Percentiles rank a stretch among this genome's conserved stretches.
These are phyloP conservation scores for Rhizopogon rudus DNA, from an alignment of 768 basidiomycete species.

Conservation along the genomic window DNA sequence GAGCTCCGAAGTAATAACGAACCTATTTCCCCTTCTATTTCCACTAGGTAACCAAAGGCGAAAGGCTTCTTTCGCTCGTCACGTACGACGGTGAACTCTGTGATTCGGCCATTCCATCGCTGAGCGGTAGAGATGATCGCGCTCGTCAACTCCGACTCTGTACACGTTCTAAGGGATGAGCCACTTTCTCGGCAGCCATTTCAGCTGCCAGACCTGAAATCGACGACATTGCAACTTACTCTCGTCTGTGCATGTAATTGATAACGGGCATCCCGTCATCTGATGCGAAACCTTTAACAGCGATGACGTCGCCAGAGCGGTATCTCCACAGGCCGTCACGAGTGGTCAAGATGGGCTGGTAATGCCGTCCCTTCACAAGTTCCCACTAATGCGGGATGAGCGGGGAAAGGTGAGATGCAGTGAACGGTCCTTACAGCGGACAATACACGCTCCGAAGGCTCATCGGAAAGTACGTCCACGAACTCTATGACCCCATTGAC, in stretches of 20 bases:
- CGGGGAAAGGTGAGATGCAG: not conserved
- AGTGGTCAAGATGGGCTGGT: slow-evolving; percentile 6
- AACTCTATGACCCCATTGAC: slow-evolving; percentile 4
- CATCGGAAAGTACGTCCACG: not conserved
- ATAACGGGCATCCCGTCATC: not conserved
- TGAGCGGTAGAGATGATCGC: slow-evolving; percentile 9
- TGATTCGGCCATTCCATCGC: slow-evolving; percentile 13
- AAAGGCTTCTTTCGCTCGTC: slow-evolving; percentile 13
- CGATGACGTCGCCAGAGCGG: slow-evolving; percentile 3
- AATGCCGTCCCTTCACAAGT: not conserved
- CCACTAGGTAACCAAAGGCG: slow-evolving; percentile 7
- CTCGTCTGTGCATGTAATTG: slow-evolving; percentile 3
- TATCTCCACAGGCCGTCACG: slow-evolving; percentile 10
- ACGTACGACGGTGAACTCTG: slow-evolving; percentile 15
- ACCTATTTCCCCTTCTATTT: slow-evolving; percentile 6
- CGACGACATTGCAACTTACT: not conserved
- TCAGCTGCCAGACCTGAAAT: not conserved
- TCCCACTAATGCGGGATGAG: slow-evolving; percentile 1
- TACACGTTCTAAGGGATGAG: not conserved
- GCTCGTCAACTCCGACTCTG: slow-evolving; percentile 14
- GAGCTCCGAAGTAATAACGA: not conserved
- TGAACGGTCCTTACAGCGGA: not conserved
- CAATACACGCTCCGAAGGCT: not conserved
- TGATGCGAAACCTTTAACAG: slow-evolving; percentile 6
- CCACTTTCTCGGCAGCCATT: not conserved